phyloP scores from a whole-genome alignment of 768 basidiomycete species.

The Tricholoma terreum region DNA sequence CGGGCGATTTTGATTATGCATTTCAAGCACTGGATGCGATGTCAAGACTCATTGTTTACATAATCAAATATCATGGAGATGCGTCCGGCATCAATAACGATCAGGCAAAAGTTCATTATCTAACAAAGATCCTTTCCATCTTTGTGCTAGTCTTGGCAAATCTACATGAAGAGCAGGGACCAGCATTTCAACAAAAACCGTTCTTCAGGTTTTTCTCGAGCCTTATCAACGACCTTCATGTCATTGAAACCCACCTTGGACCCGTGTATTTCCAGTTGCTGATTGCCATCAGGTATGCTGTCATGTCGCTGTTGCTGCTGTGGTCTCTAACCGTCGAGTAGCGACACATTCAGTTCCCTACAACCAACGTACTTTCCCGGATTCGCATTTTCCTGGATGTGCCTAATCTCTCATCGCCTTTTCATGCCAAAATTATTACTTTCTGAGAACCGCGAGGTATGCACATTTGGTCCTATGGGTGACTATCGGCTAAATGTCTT shows the following conservation, averaged over 20 bases:
- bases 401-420: slow-evolving; percentile 88
- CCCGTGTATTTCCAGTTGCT: slow-evolving; percentile 88
- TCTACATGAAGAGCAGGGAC: slow-evolving; percentile 90
- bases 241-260: slow-evolving; percentile 82
- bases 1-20: slow-evolving; percentile 70
- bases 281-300: slow-evolving; percentile 76
- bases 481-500: slow-evolving; percentile 7
- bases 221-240: slow-evolving; percentile 86
- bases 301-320: slow-evolving; percentile 1
- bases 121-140: slow-evolving; percentile 96
- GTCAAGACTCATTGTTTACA: slow-evolving; percentile 92
- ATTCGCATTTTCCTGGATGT: slow-evolving; percentile 98
- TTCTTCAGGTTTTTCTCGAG: slow-evolving; percentile 99
- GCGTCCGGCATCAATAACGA: slow-evolving; percentile 90
- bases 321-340: slow-evolving; percentile 30
- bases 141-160: slow-evolving; percentile 94
- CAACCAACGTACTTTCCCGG: slow-evolving; percentile 97
- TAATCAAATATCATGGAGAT: slow-evolving; percentile 99
- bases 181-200: slow-evolving; percentile 92
- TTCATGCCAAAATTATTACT: slow-evolving; percentile 96
- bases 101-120: slow-evolving; percentile 92
- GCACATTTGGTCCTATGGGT: slow-evolving; percentile 1
- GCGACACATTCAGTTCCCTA: slow-evolving; percentile 92
- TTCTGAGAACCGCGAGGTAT: slow-evolving; percentile 84
- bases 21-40: slow-evolving; percentile 96